phyloP scores from a whole-genome alignment of 257 asterid genomes.

The Rubia yunnanensis region DNA sequence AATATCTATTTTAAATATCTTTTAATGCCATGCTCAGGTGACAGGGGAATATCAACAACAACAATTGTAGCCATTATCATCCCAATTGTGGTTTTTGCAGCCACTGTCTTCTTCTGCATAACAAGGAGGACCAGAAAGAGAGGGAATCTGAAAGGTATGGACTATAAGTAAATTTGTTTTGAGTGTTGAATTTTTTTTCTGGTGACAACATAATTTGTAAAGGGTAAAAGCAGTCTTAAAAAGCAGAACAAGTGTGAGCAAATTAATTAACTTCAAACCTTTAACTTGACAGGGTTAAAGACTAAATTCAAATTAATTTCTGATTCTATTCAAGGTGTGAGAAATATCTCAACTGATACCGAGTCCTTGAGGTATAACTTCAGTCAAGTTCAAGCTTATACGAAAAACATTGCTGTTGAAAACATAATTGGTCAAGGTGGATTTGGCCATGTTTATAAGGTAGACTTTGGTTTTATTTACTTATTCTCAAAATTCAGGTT shows the following conservation, averaged over 20 bases:
- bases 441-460: slow-evolving; percentile 22
- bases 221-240: not conserved
- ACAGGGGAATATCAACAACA: slow-evolving; percentile 5
- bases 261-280: not conserved
- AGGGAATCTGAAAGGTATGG: slow-evolving; percentile 4
- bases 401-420: slow-evolving; percentile 6
- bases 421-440: slow-evolving; percentile 19
- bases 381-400: slow-evolving; percentile 13
- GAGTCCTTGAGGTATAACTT: slow-evolving; percentile 6
- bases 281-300: not conserved
- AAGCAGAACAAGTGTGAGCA: no score
- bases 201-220: no score
- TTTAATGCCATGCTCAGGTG: slow-evolving; percentile 4
- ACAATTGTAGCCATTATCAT: slow-evolving; percentile 5
- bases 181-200: no score
- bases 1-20: not conserved
- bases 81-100: not conserved
- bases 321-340: not conserved
- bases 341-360: no score
- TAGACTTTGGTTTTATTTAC: not conserved
- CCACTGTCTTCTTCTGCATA: slow-evolving; percentile 1
- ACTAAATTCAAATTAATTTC: not conserved
- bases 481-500: not conserved
- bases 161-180: no score
- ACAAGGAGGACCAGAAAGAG: not conserved